A percentile compares a stretch with the other conserved stretches of the same genome.
Evolutionary conservation across 345 rosid species (phyloP).

Genomic region (Gossypium herbaceum): DNA sequence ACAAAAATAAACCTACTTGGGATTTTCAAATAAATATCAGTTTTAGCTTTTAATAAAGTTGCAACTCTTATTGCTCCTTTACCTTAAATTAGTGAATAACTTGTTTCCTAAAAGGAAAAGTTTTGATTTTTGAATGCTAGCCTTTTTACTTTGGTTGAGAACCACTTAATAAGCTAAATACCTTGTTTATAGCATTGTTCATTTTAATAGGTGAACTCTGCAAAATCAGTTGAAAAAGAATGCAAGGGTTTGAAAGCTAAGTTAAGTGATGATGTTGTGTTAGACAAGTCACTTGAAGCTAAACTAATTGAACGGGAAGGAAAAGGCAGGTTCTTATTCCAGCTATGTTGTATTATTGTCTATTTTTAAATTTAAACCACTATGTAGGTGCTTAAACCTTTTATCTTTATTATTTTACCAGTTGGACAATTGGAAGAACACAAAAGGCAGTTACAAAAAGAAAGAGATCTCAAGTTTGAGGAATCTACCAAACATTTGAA

Average conservation of each 20-base stretch:
- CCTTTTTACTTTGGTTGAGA: neutral
- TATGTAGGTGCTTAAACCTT: neutral
- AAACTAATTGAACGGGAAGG: constrained; percentile 63
- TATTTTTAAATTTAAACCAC: constrained; percentile 1
- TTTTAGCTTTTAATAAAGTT: neutral
- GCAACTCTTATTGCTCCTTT: neutral
- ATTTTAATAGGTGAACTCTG: constrained; percentile 53
- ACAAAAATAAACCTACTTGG: neutral
- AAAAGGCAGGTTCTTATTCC: constrained; percentile 45
- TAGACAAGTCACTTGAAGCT: constrained; percentile 68
- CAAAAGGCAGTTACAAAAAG: constrained; percentile 52
- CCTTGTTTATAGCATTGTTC: constrained; percentile 12
- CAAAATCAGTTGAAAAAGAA: constrained; percentile 79
- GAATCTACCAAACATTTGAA: constrained; percentile 50
- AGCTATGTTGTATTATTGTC: neutral
- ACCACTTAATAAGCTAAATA: neutral
- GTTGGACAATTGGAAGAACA: constrained; percentile 58
- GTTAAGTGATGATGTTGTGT: constrained; percentile 58
- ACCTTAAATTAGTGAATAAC: neutral
- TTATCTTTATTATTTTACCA: constrained; percentile 26
- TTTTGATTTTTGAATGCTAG: neutral
- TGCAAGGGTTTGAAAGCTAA: constrained; percentile 60
- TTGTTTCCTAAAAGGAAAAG: neutral
- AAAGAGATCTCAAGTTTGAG: constrained; percentile 47
- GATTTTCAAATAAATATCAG: neutral